Percentiles rank a stretch among this genome's conserved stretches.
Evolutionary conservation across 2,329 filamentous ascomycete genomes (phyloP).

Genomic region (Aspergillus melleus): DNA sequence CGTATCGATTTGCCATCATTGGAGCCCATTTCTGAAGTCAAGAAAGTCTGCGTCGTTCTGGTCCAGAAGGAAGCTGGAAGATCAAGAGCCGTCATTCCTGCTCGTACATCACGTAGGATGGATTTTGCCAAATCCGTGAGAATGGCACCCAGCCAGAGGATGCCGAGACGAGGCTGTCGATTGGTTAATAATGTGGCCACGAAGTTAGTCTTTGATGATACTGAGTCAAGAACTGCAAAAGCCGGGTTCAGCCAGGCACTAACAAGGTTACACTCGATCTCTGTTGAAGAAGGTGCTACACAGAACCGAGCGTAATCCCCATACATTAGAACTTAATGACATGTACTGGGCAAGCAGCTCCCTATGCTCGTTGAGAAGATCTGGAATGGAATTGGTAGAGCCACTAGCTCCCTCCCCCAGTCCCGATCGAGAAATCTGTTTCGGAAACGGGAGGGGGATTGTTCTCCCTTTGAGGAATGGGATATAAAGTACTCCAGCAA

Average conservation of each 20-base stretch:
- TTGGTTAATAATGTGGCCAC: slow-evolving; percentile 16
- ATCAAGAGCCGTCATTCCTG: slow-evolving; percentile 14
- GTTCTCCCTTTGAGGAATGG: slow-evolving; percentile 9
- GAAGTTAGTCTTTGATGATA: slow-evolving; percentile 4
- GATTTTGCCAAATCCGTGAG: slow-evolving; percentile 13
- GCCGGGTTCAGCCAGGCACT: slow-evolving; percentile 25
- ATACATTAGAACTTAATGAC: slow-evolving; percentile 22
- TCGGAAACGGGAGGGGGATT: slow-evolving; percentile 20
- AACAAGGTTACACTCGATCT: slow-evolving; percentile 25
- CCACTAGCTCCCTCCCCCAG: background rate
- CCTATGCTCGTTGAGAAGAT: slow-evolving; percentile 6
- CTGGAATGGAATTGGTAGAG: slow-evolving; percentile 5
- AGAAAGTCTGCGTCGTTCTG: slow-evolving; percentile 15
- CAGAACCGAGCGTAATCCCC: slow-evolving; percentile 25
- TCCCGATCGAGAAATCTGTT: background rate
- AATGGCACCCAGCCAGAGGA: slow-evolving; percentile 25
- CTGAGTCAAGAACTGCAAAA: slow-evolving; percentile 17
- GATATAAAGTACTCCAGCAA: slow-evolving; percentile 22
- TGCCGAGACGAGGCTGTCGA: slow-evolving; percentile 15
- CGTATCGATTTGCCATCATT: slow-evolving; percentile 10
- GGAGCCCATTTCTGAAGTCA: slow-evolving; percentile 10
- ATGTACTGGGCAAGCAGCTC: background rate
- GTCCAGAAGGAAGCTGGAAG: slow-evolving; percentile 16
- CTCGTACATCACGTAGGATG: slow-evolving; percentile 12
- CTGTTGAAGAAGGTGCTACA: slow-evolving; percentile 25